Percentiles rank a stretch among this genome's conserved stretches.
phyloP scores from a whole-genome alignment of 2,329 filamentous ascomycete genomes.

The Cercospora sp. region DNA sequence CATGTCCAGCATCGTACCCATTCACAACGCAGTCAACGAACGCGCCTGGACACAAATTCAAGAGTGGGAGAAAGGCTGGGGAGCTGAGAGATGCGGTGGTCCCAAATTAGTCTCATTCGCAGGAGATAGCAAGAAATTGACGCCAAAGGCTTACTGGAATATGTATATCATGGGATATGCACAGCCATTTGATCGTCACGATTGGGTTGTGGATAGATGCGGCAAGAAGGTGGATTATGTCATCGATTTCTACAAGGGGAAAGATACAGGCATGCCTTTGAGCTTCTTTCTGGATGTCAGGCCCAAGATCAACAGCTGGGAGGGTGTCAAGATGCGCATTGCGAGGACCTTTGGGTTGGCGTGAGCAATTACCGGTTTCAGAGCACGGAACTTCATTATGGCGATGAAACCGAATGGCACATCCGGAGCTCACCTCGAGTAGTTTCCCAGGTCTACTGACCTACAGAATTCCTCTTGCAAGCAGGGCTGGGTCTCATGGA shows the following conservation, averaged over 20 bases:
- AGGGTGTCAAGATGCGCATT: slow-evolving; percentile 61
- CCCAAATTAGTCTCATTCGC: slow-evolving; percentile 82
- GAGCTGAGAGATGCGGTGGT: slow-evolving; percentile 68
- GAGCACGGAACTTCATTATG: neutral
- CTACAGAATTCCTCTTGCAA: neutral
- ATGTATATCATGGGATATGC: slow-evolving; percentile 74
- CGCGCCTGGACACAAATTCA: slow-evolving; percentile 91
- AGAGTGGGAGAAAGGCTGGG: slow-evolving; percentile 73
- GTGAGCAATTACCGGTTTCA: neutral
- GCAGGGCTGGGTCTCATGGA: neutral
- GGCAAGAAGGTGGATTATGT: slow-evolving; percentile 86
- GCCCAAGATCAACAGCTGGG: slow-evolving; percentile 64
- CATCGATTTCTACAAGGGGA: slow-evolving; percentile 94
- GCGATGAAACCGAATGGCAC: neutral
- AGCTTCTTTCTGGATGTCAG: slow-evolving; percentile 67
- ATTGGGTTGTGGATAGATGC: slow-evolving; percentile 95
- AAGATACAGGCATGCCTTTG: slow-evolving; percentile 45
- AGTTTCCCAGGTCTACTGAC: neutral
- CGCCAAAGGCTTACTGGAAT: slow-evolving; percentile 80
- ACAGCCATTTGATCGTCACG: slow-evolving; percentile 89
- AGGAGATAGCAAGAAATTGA: slow-evolving; percentile 65
- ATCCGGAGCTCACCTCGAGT: neutral
- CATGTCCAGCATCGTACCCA: slow-evolving; percentile 90
- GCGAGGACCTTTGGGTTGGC: slow-evolving; percentile 30
- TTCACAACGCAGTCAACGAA: slow-evolving; percentile 98